Percentiles rank a stretch among this genome's conserved stretches.
These are phyloP conservation scores for Fennellomyces sp. DNA, from an alignment of 371 early-diverging fungal genomes.

Conservation along the genomic window DNA sequence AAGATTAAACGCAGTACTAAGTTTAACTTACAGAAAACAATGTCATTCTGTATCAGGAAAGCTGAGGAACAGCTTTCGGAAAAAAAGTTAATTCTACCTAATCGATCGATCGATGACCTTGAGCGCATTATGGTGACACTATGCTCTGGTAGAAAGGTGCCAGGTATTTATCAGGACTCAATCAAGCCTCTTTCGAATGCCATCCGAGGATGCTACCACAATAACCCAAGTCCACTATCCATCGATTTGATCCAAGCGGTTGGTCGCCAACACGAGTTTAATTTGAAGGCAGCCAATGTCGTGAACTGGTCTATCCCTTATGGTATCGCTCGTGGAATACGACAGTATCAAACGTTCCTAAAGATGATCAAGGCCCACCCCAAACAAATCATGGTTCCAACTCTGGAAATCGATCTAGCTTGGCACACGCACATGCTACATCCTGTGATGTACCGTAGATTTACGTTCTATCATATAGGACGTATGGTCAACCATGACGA, in stretches of 20 bases:
- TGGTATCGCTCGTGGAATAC: constrained; percentile 7
- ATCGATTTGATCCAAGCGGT: constrained; percentile 37
- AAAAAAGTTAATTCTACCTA: neutral
- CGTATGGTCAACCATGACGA: constrained; percentile 50
- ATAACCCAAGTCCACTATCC: constrained; percentile 11
- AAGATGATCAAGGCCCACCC: constrained; percentile 18
- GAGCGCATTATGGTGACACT: too few species aligned
- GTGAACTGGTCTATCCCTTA: constrained; percentile 12
- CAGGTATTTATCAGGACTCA: too few species aligned
- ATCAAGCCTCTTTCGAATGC: neutral
- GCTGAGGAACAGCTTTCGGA: neutral
- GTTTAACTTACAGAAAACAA: neutral
- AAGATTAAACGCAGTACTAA: neutral
- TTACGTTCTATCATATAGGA: constrained; percentile 26
- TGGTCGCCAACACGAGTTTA: constrained; percentile 39
- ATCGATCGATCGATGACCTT: neutral
- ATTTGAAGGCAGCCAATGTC: constrained; percentile 9
- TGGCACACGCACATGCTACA: constrained; percentile 56
- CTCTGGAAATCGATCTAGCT: constrained; percentile 35
- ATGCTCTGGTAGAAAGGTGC: neutral
- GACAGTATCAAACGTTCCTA: constrained; percentile 23
- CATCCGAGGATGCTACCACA: constrained; percentile 10
- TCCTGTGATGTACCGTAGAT: constrained; percentile 32
- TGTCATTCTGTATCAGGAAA: neutral
- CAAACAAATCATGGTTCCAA: constrained; percentile 31